Evolutionary conservation across 495 filamentous ascomycete genomes (phyloP), one percentile per base, ranked within the genome.

Genomic region (Acidiella bohemica): DNA sequence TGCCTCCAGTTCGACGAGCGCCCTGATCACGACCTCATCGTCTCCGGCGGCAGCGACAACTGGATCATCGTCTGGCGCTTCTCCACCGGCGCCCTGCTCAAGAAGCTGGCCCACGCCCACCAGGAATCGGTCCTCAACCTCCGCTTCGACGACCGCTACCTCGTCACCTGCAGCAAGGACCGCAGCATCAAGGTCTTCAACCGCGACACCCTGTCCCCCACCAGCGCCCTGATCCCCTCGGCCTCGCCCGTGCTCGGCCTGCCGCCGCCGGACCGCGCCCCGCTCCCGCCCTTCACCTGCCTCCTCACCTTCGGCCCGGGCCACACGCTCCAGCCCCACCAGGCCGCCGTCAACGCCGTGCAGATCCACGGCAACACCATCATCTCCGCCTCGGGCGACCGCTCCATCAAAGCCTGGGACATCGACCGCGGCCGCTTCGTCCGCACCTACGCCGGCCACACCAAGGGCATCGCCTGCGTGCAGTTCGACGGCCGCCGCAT

Each of bases 91-190:
- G 59, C 83, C 47, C 70, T 78, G 34, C 59, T 96, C 13, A 76
- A 84, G 50, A 72, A 72, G 36, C 71, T 96, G 5, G 55, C 60
- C 4, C 63, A 72, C 21, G 92, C 92, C 0, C 90, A 99, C 53
- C 59, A 66, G 13, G 88, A 99, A 58, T 88, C 86, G 0, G 84
- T 99, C 1, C 63, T 99, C n/a, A 96, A 96, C 54, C 76, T 99
- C 35, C 75, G 81, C 47, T 99, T 96, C 55, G 85, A 94, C 50
- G 73, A 84, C 45, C 73, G 81, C 5, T 92, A 84, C 48, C 67
- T 99, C 16, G 83, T 96, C 6, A 99, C 90, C 1, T 95, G 90
- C 57, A 94, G 86, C 37, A 99, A 96, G 54, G 90, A 99, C 59
- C 87, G 87, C 52, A 76, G 80, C 0, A 90, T 99, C 61, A 95